These are phyloP conservation scores for Hysterium pulicare DNA, from an alignment of 2,329 filamentous ascomycete species.

Conservation along the genomic window DNA sequence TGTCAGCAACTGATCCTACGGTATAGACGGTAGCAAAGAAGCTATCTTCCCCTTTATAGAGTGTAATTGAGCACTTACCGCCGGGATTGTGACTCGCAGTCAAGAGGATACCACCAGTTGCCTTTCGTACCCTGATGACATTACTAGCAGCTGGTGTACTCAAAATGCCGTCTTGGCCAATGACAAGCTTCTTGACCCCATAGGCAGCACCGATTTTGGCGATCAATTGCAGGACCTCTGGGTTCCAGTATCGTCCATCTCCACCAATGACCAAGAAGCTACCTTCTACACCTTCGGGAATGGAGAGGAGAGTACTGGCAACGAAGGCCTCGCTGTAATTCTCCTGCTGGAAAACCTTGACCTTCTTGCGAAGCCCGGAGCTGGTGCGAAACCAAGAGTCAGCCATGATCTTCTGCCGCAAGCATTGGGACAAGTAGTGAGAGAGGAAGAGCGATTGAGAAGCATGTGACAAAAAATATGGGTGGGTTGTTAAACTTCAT, in stretches of 20 bases:
- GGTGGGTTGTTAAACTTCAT: conserved; percentile 14
- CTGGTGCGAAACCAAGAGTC: conserved; percentile 47
- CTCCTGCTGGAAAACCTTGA: conserved; percentile 91
- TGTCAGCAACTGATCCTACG: background rate
- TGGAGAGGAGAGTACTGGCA: conserved; percentile 89
- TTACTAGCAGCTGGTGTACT: conserved; percentile 96
- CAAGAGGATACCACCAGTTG: conserved; percentile 92
- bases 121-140: conserved; percentile 89
- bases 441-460: conserved; percentile 4
- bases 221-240: conserved; percentile 93
- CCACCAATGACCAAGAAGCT: conserved; percentile 94
- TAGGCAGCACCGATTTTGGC: conserved; percentile 96
- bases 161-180: conserved; percentile 94
- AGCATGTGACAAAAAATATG: conserved; percentile 9
- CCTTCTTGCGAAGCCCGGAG: conserved; percentile 97
- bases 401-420: conserved; percentile 19
- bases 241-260: conserved; percentile 96
- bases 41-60: background rate
- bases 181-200: conserved; percentile 96
- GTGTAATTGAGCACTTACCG: conserved; percentile 57
- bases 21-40: no score
- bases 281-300: conserved; percentile 86
- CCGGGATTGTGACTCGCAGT: conserved; percentile 98
- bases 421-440: conserved; percentile 9
- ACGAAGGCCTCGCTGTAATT: conserved; percentile 97